Conservation (phyloP, 2,329 filamentous ascomycete species). For the Neonectria coccinea region DNA sequence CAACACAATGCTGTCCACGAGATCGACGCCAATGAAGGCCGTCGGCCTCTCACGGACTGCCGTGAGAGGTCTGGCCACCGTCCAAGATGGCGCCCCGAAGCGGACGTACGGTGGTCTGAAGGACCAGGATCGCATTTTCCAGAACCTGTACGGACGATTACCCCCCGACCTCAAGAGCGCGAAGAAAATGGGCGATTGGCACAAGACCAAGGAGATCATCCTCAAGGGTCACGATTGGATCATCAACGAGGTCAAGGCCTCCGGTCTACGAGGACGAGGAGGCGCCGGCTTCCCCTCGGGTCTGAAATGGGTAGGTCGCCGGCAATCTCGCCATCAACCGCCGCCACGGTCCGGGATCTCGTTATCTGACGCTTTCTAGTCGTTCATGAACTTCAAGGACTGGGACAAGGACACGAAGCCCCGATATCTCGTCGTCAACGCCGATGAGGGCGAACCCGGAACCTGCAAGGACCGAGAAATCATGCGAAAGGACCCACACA, state of each 20-base stretch:
- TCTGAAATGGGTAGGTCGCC: conserved; percentile 92
- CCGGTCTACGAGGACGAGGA: conserved; percentile 93
- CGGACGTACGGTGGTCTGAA: conserved; percentile 85
- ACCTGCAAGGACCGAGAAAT: conserved; percentile 99
- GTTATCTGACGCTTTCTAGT: conserved; percentile 64
- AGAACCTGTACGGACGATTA: conserved; percentile 96
- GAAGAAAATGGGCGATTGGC: conserved; percentile 98
- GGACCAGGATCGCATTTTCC: conserved; percentile 99
- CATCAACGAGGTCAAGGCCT: conserved; percentile 96
- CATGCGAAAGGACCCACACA: conserved; percentile 99
- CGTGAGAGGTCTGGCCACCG: conserved; percentile 81
- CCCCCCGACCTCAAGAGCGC: conserved; percentile 92
- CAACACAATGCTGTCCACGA: conserved; percentile 59
- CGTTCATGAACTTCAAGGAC: conserved; percentile 99
- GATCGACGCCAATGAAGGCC: conserved; percentile 55
- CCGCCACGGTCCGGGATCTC: conserved; percentile 37
- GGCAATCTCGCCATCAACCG: conserved; percentile 22
- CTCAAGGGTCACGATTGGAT: conserved; percentile 99
- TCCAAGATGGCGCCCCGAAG: conserved; percentile 78
- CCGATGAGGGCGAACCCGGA: conserved; percentile 97
- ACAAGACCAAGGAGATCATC: conserved; percentile 99
- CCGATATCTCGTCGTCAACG: conserved; percentile 96
- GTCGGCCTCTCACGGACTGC: conserved; percentile 57
- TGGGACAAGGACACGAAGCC: conserved; percentile 99
- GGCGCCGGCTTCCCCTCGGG: conserved; percentile 98